Evolutionary conservation across 2,329 filamentous ascomycete species (phyloP), one percentile per base, ranked within the genome.

Genomic region (Aspergillus tamarii): DNA sequence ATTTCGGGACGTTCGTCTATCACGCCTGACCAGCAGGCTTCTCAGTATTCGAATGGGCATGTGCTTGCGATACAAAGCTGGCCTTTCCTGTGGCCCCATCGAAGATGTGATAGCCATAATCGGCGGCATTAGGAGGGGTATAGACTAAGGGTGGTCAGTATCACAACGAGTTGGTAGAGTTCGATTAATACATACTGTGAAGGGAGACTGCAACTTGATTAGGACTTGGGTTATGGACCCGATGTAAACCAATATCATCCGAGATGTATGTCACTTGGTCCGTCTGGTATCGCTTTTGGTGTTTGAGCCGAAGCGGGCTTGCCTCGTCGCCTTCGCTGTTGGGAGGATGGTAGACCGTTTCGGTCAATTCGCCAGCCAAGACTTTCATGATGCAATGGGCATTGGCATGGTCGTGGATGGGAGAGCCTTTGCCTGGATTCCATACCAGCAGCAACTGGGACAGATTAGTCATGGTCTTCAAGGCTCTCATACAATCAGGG

Each of bases 351-450:
- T 75, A 76, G 10, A 76, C 69, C 1, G 73, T 73, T 53, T 76
- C 74, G 19, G 68, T 67, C 7, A 76, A 60, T 26, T 74, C 66
- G 2, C 74, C 74, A 12, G 73, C 70, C 12, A 77, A 60, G 6
- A 77, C 66, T 55, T 77, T 77, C 75, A 77, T 77, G 59, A 77
- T 73, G 61, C 75, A 77, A 62, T 77, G 75, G 16, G 75, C 75
- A 45, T 76, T 74, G 60, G 75, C 75, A 50, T 77, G 75, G 60
- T 77, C 75, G 36, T 77, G 75, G 52, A 77, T 70, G 0, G 73
- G 75, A 0, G 73, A 76, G 28, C 75, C 75, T 55, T 76, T 77
- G n/a, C 70, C 67, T 0, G 75, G 75, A 43, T 76, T 77, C 76
- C 74, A 77, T 28, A 76, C 76, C 1, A 76, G 64, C 14, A 76